Evolutionary conservation across 192 early-diverging fungal species (phyloP).

Genomic region (Kappamyces sp.): DNA sequence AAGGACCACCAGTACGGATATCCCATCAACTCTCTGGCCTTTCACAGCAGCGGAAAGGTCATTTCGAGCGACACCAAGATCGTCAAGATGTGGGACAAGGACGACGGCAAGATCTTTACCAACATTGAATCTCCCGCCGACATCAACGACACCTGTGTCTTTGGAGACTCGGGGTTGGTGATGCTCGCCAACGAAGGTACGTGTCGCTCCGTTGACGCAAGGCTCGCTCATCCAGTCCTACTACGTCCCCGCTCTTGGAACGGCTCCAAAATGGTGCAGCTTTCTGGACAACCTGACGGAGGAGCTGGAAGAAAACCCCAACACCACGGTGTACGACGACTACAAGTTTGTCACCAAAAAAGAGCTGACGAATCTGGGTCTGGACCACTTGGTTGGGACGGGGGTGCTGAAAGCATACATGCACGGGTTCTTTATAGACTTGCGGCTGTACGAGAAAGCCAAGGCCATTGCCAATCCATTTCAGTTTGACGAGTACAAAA

Average conservation of each 20-base stretch:
- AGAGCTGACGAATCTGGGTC: constrained; percentile 75
- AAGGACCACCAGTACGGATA: constrained; percentile 98
- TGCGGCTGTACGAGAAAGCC: constrained; percentile 86
- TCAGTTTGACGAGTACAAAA: constrained; percentile 86
- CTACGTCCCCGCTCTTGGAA: constrained; percentile 87
- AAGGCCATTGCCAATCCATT: constrained; percentile 94
- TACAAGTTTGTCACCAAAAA: constrained; percentile 96
- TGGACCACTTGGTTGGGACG: constrained; percentile 90
- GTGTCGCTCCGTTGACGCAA: background rate
- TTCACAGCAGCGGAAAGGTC: constrained; percentile 75
- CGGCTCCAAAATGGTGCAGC: constrained; percentile 85
- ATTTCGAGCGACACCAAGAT: constrained; percentile 85
- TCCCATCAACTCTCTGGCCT: constrained; percentile 80
- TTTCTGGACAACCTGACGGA: constrained; percentile 95
- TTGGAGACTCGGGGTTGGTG: constrained; percentile 75
- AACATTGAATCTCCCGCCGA: constrained; percentile 85
- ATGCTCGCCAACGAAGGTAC: constrained; percentile 89
- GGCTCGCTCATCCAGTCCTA: constrained; percentile 75
- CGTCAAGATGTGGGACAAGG: constrained; percentile 89
- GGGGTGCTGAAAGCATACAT: constrained; percentile 92
- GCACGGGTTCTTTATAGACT: constrained; percentile 98
- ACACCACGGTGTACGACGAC: constrained; percentile 85
- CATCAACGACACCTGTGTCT: constrained; percentile 89
- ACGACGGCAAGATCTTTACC: constrained; percentile 79
- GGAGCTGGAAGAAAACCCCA: constrained; percentile 79